Conservation (phyloP, 805 yeast genomes). For the Lachancea kluyveri region DNA sequence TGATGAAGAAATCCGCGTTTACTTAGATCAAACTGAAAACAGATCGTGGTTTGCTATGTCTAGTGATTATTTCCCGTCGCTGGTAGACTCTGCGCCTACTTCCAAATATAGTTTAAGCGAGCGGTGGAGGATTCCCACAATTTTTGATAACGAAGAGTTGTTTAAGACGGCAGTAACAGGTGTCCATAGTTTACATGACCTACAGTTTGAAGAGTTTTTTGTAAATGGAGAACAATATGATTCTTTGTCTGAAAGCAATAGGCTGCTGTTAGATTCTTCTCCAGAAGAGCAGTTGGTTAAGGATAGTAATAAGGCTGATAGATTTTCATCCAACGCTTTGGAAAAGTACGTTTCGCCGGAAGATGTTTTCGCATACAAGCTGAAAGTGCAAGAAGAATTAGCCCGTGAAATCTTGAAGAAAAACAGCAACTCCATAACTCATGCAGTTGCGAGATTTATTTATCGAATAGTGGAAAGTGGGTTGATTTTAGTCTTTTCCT, state of each 20-base stretch:
- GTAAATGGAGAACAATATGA: constrained; percentile 8
- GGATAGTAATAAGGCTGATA: too few species aligned
- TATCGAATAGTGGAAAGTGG: constrained; percentile 36
- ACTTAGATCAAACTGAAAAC: constrained; percentile 54
- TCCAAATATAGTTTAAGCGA: constrained; percentile 49
- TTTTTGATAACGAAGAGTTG: constrained; percentile 34
- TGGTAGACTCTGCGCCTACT: constrained; percentile 73
- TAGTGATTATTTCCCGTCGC: constrained; percentile 66
- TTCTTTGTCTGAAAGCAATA: constrained; percentile 12
- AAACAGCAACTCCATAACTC: constrained; percentile 12
- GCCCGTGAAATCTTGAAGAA: constrained; percentile 17
- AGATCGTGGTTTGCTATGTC: constrained; percentile 87
- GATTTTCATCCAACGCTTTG: constrained; percentile 11
- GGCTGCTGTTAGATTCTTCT: constrained; percentile 6
- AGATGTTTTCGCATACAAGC: constrained; percentile 20
- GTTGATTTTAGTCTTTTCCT: constrained; percentile 31
- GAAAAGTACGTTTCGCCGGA: constrained; percentile 23
- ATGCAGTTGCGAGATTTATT: constrained; percentile 25
- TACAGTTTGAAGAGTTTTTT: constrained; percentile 14
- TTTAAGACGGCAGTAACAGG: constrained; percentile 42
- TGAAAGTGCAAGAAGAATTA: constrained; percentile 23
- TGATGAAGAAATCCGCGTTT: constrained; percentile 43
- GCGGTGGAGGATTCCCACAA: constrained; percentile 37
- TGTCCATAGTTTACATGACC: constrained; percentile 35
- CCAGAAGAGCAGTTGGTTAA: constrained; percentile 2